Percentiles rank a stretch among this genome's conserved stretches.
These are phyloP conservation scores for Pythium myriotylum DNA, from an alignment of 352 stramenopile species.

Conservation along the genomic window DNA sequence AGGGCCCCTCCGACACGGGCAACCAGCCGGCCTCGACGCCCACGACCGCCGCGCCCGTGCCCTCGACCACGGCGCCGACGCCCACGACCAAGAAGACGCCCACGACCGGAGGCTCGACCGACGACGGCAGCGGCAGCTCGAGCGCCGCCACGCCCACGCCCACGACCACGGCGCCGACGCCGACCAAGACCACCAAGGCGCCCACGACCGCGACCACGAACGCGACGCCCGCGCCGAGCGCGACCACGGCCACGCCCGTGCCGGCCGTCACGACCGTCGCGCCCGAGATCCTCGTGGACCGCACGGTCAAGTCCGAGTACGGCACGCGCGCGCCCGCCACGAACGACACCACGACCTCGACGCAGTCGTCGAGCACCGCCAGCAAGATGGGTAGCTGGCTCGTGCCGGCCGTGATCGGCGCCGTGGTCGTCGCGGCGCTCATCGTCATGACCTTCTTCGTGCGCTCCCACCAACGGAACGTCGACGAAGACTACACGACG, in stretches of 20 bases:
- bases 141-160: not conserved
- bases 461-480: conserved; percentile 35
- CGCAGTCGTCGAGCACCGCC: conserved; percentile 11
- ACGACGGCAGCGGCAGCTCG: not conserved
- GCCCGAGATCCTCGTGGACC: conserved; percentile 38
- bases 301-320: conserved; percentile 48
- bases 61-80: conserved; percentile 4
- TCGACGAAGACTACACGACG: conserved; percentile 54
- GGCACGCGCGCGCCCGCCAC: conserved; percentile 43
- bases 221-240: conserved; percentile 5
- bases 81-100: conserved; percentile 10
- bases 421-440: conserved; percentile 54
- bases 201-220: conserved; percentile 18
- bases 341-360: conserved; percentile 30
- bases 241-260: conserved; percentile 26
- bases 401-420: conserved; percentile 58
- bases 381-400: conserved; percentile 48
- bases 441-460: conserved; percentile 72
- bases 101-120: not conserved
- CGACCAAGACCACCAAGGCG: conserved; percentile 21
- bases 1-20: conserved; percentile 18
- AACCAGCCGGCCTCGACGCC: conserved; percentile 8
- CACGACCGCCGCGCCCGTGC: not conserved
- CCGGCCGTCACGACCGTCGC: conserved; percentile 30
- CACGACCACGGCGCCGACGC: conserved; percentile 12